A percentile compares a stretch with the other conserved stretches of the same genome.
These are phyloP conservation scores for Silene conica DNA, from an alignment of 148 eudicot genomes.

Conservation along the genomic window DNA sequence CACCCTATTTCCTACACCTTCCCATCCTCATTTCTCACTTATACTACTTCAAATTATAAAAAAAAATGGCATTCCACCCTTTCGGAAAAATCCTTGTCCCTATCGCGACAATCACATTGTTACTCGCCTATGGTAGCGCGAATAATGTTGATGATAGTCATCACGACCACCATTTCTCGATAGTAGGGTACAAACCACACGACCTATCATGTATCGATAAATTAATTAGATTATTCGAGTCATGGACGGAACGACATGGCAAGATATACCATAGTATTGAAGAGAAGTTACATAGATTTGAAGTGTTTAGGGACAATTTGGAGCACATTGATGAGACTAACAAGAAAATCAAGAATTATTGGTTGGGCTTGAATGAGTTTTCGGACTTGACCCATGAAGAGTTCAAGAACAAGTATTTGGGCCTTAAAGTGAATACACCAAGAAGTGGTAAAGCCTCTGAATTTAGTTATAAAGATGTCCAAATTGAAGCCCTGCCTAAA, in stretches of 20 bases:
- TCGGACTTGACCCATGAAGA: conserved; percentile 92
- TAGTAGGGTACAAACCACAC: conserved; percentile 73
- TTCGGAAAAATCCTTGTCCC: conserved; percentile 27
- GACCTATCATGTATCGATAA: conserved; percentile 58
- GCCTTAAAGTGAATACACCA: conserved; percentile 47
- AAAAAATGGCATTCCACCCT: conserved; percentile 8
- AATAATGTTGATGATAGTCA: conserved; percentile 18
- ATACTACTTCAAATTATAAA: too few relatives aligned
- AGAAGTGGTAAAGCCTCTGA: conserved; percentile 43
- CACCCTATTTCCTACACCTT: conserved; percentile 6
- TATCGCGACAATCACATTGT: conserved; percentile 23
- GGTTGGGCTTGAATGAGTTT: conserved; percentile 93
- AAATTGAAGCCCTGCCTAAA: conserved; percentile 55
- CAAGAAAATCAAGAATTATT: conserved; percentile 60
- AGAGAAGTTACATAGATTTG: conserved; percentile 87
- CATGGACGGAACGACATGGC: conserved; percentile 78
- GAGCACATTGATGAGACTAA: conserved; percentile 90
- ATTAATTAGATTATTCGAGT: conserved; percentile 68
- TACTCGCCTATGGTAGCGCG: conserved; percentile 15
- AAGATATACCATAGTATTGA: conserved; percentile 64
- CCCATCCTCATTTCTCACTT: conserved; percentile 12
- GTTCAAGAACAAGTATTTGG: conserved; percentile 73
- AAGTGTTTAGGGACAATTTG: conserved; percentile 84
- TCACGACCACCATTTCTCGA: conserved; percentile 55
- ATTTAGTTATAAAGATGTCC: conserved; percentile 55